These are phyloP conservation scores for Mayamaea pseudoterrestris DNA, from an alignment of 108 stramenopile genomes.

Conservation along the genomic window DNA sequence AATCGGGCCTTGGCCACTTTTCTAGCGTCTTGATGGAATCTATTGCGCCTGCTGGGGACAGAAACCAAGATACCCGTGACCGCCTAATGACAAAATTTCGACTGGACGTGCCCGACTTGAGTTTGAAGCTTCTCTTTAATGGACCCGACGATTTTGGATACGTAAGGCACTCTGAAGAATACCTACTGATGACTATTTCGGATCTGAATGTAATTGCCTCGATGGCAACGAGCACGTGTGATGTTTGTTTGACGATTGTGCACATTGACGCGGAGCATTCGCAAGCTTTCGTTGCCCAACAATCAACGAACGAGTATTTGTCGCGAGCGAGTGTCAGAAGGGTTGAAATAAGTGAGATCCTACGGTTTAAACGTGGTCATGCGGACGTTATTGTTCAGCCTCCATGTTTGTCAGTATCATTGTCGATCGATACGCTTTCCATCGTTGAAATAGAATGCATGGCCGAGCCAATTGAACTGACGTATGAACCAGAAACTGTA, in stretches of 20 bases:
- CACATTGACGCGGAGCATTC: slow-evolving; percentile 67
- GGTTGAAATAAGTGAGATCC: no score
- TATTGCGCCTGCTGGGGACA: background rate
- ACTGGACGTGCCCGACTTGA: slow-evolving; percentile 23
- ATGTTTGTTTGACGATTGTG: slow-evolving; percentile 24
- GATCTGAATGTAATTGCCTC: slow-evolving; percentile 29
- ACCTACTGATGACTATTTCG: slow-evolving; percentile 35
- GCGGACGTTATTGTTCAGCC: no score
- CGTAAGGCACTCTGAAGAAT: slow-evolving; percentile 19
- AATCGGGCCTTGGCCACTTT: slow-evolving; percentile 51
- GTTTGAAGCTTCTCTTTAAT: slow-evolving; percentile 37
- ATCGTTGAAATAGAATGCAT: no score
- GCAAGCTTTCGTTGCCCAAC: background rate
- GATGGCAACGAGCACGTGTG: slow-evolving; percentile 15
- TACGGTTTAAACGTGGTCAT: no score
- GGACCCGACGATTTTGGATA: background rate
- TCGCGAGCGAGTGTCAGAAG: no score
- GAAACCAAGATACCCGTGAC: slow-evolving; percentile 9
- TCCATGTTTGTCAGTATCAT: no score
- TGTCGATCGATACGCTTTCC: no score
- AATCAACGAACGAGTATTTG: background rate
- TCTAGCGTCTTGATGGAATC: slow-evolving; percentile 25
- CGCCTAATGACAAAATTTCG: slow-evolving; percentile 40
- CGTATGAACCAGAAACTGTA: no score
- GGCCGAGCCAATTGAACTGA: slow-evolving; percentile 40